Base-by-base conservation (phyloP, 257 asterid genomes). In the Nemophila menziesii region DNA sequence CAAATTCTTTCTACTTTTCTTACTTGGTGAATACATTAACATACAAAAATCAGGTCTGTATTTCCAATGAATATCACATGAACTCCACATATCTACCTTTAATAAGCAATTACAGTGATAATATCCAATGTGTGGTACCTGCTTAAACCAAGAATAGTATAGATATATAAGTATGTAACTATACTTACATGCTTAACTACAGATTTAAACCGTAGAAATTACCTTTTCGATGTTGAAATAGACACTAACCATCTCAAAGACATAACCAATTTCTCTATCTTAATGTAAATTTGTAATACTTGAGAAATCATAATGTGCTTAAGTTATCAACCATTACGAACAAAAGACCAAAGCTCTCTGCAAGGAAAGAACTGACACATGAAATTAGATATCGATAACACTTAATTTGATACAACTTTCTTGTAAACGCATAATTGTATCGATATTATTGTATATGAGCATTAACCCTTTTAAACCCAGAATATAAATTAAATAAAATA, bases 41-140 rank as follows among this genome's bases (percentile, higher is more conserved):
- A 71, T 54, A 40, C 75, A 55, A 23, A 66, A 64, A 21, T 74
- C 81, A 44, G 62, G 46, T 43, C 67, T 57, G 48, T 77, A 64
- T 62, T 70, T 66, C 70, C 82, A 67, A 41, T 62, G 50, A 52
- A 70, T 67, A 65, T 75, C 77, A 60, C 81, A 60, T 22, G 96
- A 81, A 47, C 80, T 39, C 83, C 74, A 72, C 87, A 81, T 79
- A 59, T 66, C 85, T 64, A 71, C 74, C 61, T 64, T 80, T 51
- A 58, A 27, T 43, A 48, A 62, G 62, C 63, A 57, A 45, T 61
- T 55, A 64, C 69, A 67, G 53, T 60, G 39, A 38, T 44, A 33
- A 16, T 46, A 49, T 51, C 76, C 65, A 27, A 57, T 69, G 54
- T 64, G 58, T 45, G 19, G 49, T 41, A 43, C 55, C 92, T 72